Base-by-base conservation (phyloP, 2,329 filamentous ascomycete genomes). In the Ophiostoma ulmi region DNA sequence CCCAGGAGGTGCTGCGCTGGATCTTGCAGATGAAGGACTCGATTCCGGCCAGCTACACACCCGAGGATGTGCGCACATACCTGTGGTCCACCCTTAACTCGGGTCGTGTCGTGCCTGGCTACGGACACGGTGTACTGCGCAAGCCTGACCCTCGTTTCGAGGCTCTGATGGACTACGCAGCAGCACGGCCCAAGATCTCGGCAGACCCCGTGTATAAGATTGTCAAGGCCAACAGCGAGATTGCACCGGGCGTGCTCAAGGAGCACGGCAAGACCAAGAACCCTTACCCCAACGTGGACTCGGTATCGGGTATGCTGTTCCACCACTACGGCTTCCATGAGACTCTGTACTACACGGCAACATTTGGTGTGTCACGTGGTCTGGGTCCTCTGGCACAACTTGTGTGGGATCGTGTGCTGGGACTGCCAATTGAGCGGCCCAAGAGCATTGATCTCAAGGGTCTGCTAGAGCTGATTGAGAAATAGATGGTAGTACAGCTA, bases 191-290 rank as follows among this genome's bases (percentile, higher is more conserved):
- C 17, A 91, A 94, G 76, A 97, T 99, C 73, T 89, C 92, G 63
- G 82, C 86, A 67, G 91, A 98, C 80, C 93, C 94, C 1, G 90
- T 98, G 73, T 98, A 97, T 89, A 88, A 93, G 81, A 88, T 99
- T 13, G 94, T 99, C 70, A 91, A 94, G 86, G 90, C 91, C 83
- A 98, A 97, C 84, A 93, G 91, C 74, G 90, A 93, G 77, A 90
- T 99, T 74, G 95, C 95, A 0, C 95, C 95, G 20, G 87, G 88
- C 69, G 95, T 99, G 26, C 85, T 99, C 76, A 95, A 88, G 77
- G 89, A 97, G 83, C 95, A 99, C 79, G 95, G 95, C 80, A 98
- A 97, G 90, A 97, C 93, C 75, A 97, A 97, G 86, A 97, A 97
- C 83, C 93, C 95, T 1, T 97, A 94, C 82, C 95, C 95, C 74